phyloP scores from a whole-genome alignment of 495 filamentous ascomycete species.

The Hyaloscypha bicolor region DNA sequence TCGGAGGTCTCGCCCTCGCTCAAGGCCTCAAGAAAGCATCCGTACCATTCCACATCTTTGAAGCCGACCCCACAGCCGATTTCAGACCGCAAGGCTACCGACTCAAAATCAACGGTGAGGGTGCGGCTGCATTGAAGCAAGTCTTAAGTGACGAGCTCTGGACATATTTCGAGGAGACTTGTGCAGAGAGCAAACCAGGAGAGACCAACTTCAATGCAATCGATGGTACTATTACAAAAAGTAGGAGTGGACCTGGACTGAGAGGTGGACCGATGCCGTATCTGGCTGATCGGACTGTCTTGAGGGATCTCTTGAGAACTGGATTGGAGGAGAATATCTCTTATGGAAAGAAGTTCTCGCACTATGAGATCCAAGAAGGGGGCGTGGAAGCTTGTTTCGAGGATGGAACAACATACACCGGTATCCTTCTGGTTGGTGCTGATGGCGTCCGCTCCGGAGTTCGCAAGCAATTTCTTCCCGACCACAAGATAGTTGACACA shows the following conservation, averaged over 20 bases:
- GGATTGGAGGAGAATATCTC: slow-evolving; percentile 34
- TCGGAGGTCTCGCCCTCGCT: slow-evolving; percentile 45
- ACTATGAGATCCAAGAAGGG: slow-evolving; percentile 30
- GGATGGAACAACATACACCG: slow-evolving; percentile 9
- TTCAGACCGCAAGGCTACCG: slow-evolving; percentile 46
- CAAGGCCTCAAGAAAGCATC: slow-evolving; percentile 41
- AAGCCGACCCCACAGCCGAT: slow-evolving; percentile 36
- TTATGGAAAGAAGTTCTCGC: slow-evolving; percentile 38
- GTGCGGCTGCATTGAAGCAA: background rate
- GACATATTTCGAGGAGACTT: slow-evolving; percentile 18
- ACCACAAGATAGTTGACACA: slow-evolving; percentile 33
- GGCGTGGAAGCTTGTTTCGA: slow-evolving; percentile 9
- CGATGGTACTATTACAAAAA: slow-evolving; percentile 3
- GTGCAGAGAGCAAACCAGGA: slow-evolving; percentile 17
- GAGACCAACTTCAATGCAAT: slow-evolving; percentile 27
- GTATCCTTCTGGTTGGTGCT: slow-evolving; percentile 18
- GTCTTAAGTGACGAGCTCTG: slow-evolving; percentile 12
- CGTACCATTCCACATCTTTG: slow-evolving; percentile 45
- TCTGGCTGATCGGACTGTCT: slow-evolving; percentile 12
- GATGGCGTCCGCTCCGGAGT: slow-evolving; percentile 20
- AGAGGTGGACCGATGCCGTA: background rate
- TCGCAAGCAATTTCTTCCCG: slow-evolving; percentile 32
- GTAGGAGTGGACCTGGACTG: background rate
- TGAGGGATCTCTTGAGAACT: slow-evolving; percentile 8
- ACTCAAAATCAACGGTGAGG: slow-evolving; percentile 13